A percentile compares a stretch with the other conserved stretches of the same genome.
phyloP scores from a whole-genome alignment of 2,329 filamentous ascomycete species.

The Penicillium sclerotiorum region DNA sequence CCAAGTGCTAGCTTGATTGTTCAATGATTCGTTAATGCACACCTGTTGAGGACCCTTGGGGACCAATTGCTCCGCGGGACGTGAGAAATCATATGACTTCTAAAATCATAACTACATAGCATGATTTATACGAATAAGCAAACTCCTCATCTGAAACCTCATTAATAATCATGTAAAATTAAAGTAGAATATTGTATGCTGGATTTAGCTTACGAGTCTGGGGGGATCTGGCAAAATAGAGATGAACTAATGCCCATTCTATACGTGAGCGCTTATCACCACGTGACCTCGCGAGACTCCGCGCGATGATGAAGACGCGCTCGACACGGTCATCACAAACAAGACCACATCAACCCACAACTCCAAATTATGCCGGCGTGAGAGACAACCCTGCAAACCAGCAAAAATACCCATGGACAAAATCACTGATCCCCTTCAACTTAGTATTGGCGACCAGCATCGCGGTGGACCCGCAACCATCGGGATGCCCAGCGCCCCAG shows the following conservation, averaged over 20 bases:
- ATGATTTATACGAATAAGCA: background rate
- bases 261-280: slow-evolving; percentile 17
- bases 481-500: slow-evolving; percentile 40
- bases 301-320: slow-evolving; percentile 26
- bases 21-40: slow-evolving; percentile 38
- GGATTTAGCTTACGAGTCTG: too few relatives aligned
- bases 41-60: background rate
- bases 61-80: slow-evolving; percentile 8
- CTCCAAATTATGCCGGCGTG: slow-evolving; percentile 51
- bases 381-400: slow-evolving; percentile 19
- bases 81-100: slow-evolving; percentile 14
- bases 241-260: background rate
- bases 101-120: background rate
- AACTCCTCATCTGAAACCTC: too few relatives aligned
- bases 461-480: slow-evolving; percentile 47
- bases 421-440: slow-evolving; percentile 25
- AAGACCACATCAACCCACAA: slow-evolving; percentile 16
- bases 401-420: slow-evolving; percentile 6
- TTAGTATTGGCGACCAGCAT: slow-evolving; percentile 71
- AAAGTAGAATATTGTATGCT: background rate
- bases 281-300: slow-evolving; percentile 38
- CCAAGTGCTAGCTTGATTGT: slow-evolving; percentile 90
- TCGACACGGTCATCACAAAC: slow-evolving; percentile 17
- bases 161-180: too few relatives aligned
- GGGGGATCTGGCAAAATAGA: too few relatives aligned